These are phyloP conservation scores for Hypoxylon sp. DNA, from an alignment of 2,329 filamentous ascomycete species.

Conservation along the genomic window DNA sequence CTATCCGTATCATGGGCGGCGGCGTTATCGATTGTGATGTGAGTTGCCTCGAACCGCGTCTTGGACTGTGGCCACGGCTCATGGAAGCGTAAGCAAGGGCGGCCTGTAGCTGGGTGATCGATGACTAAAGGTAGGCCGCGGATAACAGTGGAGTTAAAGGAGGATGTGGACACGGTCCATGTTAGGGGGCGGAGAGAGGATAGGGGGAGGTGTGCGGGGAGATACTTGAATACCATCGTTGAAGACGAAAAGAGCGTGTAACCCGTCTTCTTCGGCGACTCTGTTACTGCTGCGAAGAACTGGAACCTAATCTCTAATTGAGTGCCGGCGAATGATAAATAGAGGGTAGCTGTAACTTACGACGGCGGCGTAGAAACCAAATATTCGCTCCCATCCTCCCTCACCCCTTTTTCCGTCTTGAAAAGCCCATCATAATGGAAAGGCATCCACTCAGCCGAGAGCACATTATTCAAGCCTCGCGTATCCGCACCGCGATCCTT, in stretches of 20 bases:
- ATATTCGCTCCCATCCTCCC: slow-evolving; percentile 59
- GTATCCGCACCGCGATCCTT: slow-evolving; percentile 63
- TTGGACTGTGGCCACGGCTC: slow-evolving; percentile 68
- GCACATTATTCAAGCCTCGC: slow-evolving; percentile 66
- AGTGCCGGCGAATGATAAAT: neutral
- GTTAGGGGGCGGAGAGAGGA: slow-evolving; percentile 59
- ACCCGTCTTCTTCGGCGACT: slow-evolving; percentile 65
- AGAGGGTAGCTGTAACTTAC: slow-evolving; percentile 50
- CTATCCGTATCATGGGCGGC: slow-evolving; percentile 37
- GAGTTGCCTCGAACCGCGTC: slow-evolving; percentile 65
- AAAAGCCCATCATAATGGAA: slow-evolving; percentile 72
- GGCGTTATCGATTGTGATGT: slow-evolving; percentile 60
- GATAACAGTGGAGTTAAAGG: slow-evolving; percentile 63
- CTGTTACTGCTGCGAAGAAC: slow-evolving; percentile 64
- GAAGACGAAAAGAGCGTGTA: slow-evolving; percentile 70
- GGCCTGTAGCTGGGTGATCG: slow-evolving; percentile 61
- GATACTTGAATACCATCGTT: slow-evolving; percentile 63
- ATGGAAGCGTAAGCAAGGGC: slow-evolving; percentile 68
- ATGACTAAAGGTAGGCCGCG: slow-evolving; percentile 61
- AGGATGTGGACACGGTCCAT: slow-evolving; percentile 65
- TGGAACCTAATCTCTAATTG: slow-evolving; percentile 60
- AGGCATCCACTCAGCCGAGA: slow-evolving; percentile 69
- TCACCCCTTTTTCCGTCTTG: slow-evolving; percentile 62
- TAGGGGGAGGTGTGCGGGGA: slow-evolving; percentile 57
- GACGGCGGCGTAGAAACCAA: slow-evolving; percentile 61